These are phyloP conservation scores for Sarocladium kiliense DNA, from an alignment of 2,329 filamentous ascomycete species.

Conservation along the genomic window DNA sequence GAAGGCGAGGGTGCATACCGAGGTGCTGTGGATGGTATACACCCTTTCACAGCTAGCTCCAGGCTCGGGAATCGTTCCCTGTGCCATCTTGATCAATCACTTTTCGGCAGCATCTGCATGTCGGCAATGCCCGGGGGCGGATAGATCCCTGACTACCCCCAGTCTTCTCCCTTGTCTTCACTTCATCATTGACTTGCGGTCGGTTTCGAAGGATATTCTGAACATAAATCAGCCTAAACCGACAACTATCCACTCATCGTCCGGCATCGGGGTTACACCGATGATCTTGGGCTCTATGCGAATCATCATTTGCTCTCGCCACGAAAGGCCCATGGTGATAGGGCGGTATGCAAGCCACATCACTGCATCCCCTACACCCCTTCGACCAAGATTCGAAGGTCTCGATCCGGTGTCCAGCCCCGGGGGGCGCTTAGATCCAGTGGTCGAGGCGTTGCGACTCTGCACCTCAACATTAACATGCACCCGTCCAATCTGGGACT, in stretches of 20 bases:
- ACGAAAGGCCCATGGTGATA: not conserved
- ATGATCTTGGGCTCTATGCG: not conserved
- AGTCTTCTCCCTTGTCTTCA: too few species aligned
- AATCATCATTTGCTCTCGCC: not conserved
- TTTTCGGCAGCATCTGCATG: not conserved
- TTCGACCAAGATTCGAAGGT: not conserved
- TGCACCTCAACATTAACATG: not conserved
- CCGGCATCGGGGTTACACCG: slow-evolving; percentile 3
- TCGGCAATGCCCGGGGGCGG: not conserved
- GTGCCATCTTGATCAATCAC: not conserved
- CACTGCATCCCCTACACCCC: not conserved
- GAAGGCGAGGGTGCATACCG: too few species aligned
- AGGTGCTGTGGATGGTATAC: too few species aligned
- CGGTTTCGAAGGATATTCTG: too few species aligned
- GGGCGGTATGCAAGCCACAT: not conserved
- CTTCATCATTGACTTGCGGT: not conserved
- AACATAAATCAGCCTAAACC: not conserved
- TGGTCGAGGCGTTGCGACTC: not conserved
- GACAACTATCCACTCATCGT: not conserved
- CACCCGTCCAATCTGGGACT: too few species aligned
- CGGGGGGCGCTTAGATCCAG: not conserved
- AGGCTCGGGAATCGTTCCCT: too few species aligned
- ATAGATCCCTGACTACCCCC: not conserved
- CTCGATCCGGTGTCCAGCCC: not conserved
- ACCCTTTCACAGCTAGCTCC: too few species aligned